Evolutionary conservation across 805 yeast genomes (phyloP).

Genomic region (Sporopachydermia quercuum): DNA sequence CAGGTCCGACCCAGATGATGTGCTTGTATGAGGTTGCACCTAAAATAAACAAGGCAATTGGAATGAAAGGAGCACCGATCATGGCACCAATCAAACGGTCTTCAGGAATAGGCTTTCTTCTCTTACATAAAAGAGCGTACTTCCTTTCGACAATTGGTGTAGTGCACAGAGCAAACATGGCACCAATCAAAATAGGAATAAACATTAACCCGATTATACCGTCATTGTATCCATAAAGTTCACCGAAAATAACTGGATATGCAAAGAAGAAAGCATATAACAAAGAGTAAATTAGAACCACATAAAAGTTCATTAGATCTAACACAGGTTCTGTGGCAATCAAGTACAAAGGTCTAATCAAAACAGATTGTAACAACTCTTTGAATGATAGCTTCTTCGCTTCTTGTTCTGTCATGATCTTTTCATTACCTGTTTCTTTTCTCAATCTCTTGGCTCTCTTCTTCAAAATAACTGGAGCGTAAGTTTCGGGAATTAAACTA

Average conservation of each 20-base stretch:
- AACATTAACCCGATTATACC: slow-evolving; percentile 75
- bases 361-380: slow-evolving; percentile 59
- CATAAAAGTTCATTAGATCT: slow-evolving; percentile 71
- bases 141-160: slow-evolving; percentile 59
- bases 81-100: slow-evolving; percentile 42
- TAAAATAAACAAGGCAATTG: slow-evolving; percentile 41
- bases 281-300: slow-evolving; percentile 80
- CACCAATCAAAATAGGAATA: slow-evolving; percentile 84
- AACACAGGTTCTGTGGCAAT: slow-evolving; percentile 72
- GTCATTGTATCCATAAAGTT: slow-evolving; percentile 63
- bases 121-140: slow-evolving; percentile 35
- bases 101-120: slow-evolving; percentile 42
- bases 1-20: slow-evolving; percentile 41
- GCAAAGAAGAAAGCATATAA: slow-evolving; percentile 92
- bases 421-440: slow-evolving; percentile 66
- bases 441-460: slow-evolving; percentile 53
- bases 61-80: slow-evolving; percentile 29
- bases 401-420: slow-evolving; percentile 88
- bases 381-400: slow-evolving; percentile 56
- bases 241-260: slow-evolving; percentile 76
- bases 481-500: slow-evolving; percentile 73
- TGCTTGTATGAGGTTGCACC: slow-evolving; percentile 42
- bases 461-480: slow-evolving; percentile 75
- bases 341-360: slow-evolving; percentile 69
- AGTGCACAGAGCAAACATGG: slow-evolving; percentile 52